Evolutionary conservation across 176 grass and related monocot species (phyloP), one percentile per base, ranked within the genome.

Genomic region (Microstegium vimineum): DNA sequence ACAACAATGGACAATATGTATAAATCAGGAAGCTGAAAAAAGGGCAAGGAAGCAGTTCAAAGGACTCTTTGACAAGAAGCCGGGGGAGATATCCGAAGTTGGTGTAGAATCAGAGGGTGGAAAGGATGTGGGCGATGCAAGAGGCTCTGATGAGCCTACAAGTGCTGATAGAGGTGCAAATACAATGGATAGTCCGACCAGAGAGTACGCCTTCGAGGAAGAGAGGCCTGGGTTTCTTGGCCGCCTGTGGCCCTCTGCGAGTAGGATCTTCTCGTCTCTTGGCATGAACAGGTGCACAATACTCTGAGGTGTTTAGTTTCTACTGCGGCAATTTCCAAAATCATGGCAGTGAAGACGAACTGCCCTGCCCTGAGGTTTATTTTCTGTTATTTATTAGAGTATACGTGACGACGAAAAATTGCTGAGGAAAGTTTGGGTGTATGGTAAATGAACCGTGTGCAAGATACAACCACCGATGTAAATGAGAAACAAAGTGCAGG

Each of bases 51-150:
- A 88, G 80, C 95, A 98, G 65, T 98, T 98, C 82, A 98, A 98
- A 91, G 95, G 95, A 4, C 79, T 98, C 30, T 98, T 98, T 73
- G 95, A 98, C 73, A 98, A 93, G 88, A 98, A 95, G 52, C 95
- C 95, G 5, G 92, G 95, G 17, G 92, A 95, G 84, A 98, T 98
- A 64, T 86, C 95, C 40, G 88, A 88, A 85, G 87, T 90, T 22
- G 79, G 75, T 20, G 65, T 2, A 22, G 90, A 89, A 71, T 17
- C 34, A 5, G 67, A 71, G 62, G 85, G 62, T 45, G 81, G 61
- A 46, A 83, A 82, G 62, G 67, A 16, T 28, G 43, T 1, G 5
- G 30, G 33, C n/a, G 47, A 88, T 14, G 6, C 17, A 3, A 64
- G 62, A 27, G 59, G 10, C 30, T 76, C 86, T 52, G 77, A 38